Evolutionary conservation across 306 rosid genomes (phyloP), one percentile per base, ranked within the genome.

Genomic region (Hippophae rhamnoides): DNA sequence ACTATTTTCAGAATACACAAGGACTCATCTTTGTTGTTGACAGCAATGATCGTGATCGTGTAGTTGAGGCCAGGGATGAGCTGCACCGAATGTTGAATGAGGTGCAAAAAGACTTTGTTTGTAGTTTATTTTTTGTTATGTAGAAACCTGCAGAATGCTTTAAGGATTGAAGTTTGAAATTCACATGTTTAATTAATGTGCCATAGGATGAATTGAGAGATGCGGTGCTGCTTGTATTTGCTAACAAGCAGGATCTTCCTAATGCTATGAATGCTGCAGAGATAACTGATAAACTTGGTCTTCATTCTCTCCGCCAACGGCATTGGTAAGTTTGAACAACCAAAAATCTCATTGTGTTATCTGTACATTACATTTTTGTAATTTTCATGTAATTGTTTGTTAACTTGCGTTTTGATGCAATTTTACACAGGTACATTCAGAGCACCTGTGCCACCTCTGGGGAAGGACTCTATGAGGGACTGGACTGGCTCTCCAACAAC

Each of bases 181-280:
- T 18, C 23, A 18, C 23, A 18, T 18, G 23, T 18, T 18, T 18
- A 18, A 18, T 18, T 18, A 18, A 18, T 18, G 23, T 18, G 23
- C 13, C 5, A 56, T 60, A 84, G 90, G 90, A 84, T 46, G 90
- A 78, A 49, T 62, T 84, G 57, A 75, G 80, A 78, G 90, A 84
- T 56, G 84, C 90, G 2, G 86, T 84, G 50, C 74, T 84, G 69
- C 83, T 84, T 71, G 86, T 80, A 55, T 80, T 84, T 63, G 86
- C 90, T 13, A 84, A 84, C 77, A 81, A 84, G 66, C 90, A 81
- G 81, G 90, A 84, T 68, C 86, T 84, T 78, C 90, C 90, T 13
- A 78, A 81, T 73, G 84, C 86, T 45, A 82, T 82, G 89, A 79
- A 82, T 77, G 83, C 89, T 74, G 89, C 89, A 57, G 89, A 82